A percentile compares a stretch with the other conserved stretches of the same genome.
These are phyloP conservation scores for Rubia balearica DNA, from an alignment of 305 asterid species.

Conservation along the genomic window DNA sequence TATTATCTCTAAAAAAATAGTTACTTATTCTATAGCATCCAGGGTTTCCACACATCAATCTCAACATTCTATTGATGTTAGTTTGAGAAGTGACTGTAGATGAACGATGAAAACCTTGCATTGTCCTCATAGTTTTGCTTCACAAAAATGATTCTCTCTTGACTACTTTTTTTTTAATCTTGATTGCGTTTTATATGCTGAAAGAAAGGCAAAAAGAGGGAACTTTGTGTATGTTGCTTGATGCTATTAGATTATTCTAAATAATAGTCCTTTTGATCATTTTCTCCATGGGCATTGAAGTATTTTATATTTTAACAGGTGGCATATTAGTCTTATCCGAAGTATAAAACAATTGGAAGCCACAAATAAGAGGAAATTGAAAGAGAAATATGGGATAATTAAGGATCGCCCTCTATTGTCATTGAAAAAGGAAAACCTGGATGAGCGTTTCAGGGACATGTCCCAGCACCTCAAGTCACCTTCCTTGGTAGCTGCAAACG, in stretches of 20 bases:
- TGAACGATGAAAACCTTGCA: too few species aligned
- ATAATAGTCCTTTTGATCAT: neutral
- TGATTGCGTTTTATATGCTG: too few species aligned
- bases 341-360: conserved; percentile 45
- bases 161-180: too few species aligned
- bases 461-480: conserved; percentile 56
- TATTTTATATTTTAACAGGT: conserved; percentile 35
- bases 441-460: conserved; percentile 53
- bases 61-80: too few species aligned
- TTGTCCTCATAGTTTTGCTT: too few species aligned
- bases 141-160: too few species aligned
- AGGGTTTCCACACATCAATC: too few species aligned
- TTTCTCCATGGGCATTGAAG: neutral
- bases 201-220: too few species aligned
- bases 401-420: conserved; percentile 50
- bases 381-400: conserved; percentile 32
- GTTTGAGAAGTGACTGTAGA: too few species aligned
- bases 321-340: conserved; percentile 38
- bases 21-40: too few species aligned
- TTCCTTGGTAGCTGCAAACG: conserved; percentile 37
- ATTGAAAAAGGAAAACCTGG: conserved; percentile 52
- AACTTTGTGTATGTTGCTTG: too few species aligned
- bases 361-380: conserved; percentile 35
- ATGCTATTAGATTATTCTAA: neutral
- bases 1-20: too few species aligned